phyloP scores from a whole-genome alignment of 768 basidiomycete species.

The Chalciporus piperatus region DNA sequence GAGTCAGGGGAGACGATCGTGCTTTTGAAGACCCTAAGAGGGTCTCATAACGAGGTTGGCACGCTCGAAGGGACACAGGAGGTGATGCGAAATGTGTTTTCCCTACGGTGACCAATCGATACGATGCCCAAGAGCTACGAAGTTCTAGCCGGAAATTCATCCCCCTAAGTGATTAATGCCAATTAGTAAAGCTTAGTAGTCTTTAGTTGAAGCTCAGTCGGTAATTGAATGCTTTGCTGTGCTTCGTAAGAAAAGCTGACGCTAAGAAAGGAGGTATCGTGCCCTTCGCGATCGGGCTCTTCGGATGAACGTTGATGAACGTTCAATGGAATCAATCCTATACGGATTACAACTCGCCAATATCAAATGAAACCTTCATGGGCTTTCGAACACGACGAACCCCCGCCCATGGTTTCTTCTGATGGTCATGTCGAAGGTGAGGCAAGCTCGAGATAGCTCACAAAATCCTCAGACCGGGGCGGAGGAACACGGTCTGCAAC shows the following conservation, averaged over 20 bases:
- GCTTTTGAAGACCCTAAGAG: slow-evolving; percentile 54
- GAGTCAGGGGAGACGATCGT: slow-evolving; percentile 47
- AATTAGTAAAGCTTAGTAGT: too few species aligned
- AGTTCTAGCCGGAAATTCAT: too few species aligned
- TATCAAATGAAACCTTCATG: neutral
- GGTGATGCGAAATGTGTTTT: slow-evolving; percentile 38
- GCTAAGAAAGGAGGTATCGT: too few species aligned
- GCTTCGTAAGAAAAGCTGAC: too few species aligned
- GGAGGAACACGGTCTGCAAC: neutral
- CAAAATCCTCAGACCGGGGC: neutral
- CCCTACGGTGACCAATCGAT: slow-evolving; percentile 11
- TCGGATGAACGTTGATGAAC: too few species aligned
- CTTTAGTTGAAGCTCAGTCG: too few species aligned
- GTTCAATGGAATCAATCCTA: too few species aligned
- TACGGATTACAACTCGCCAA: neutral
- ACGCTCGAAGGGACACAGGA: slow-evolving; percentile 70
- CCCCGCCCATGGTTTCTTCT: neutral
- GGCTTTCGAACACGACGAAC: neutral
- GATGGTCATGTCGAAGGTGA: neutral
- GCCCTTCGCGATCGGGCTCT: too few species aligned
- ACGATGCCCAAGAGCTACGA: neutral
- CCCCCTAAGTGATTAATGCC: neutral
- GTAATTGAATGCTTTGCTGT: too few species aligned
- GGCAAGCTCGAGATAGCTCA: neutral
- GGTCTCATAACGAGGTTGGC: slow-evolving; percentile 58